Evolutionary conservation across 2,329 filamentous ascomycete genomes (phyloP).

Genomic region (Beauveria sp.): DNA sequence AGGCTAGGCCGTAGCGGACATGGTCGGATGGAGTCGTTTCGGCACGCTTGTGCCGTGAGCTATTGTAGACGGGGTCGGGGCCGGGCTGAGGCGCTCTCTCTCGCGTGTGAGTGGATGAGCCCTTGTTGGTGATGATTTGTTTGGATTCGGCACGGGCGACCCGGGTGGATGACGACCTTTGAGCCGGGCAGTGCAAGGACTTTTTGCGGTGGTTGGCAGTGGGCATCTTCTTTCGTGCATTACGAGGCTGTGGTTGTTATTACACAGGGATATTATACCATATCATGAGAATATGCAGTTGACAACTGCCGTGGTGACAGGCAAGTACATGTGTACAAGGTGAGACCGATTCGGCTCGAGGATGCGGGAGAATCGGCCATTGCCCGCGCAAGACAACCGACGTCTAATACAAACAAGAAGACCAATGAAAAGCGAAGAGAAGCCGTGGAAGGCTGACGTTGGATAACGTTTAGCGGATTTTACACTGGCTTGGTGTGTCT

Average conservation of each 20-base stretch:
- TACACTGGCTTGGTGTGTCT: neutral
- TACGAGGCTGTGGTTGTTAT: too few relatives aligned
- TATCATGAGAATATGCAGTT: too few relatives aligned
- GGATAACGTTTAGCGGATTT: neutral
- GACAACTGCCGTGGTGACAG: neutral
- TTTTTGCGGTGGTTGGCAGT: neutral
- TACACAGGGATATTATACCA: too few relatives aligned
- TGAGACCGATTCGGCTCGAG: neutral
- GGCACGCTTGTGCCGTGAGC: slow-evolving; percentile 8
- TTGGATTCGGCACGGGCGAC: neutral
- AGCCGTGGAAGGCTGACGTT: neutral
- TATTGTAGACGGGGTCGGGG: neutral
- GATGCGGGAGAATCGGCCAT: neutral
- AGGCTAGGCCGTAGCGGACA: neutral
- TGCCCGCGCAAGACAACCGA: neutral
- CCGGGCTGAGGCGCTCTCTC: neutral
- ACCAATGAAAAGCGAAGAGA: neutral
- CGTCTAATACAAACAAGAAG: too few relatives aligned
- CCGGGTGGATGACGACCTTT: neutral
- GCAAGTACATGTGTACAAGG: neutral
- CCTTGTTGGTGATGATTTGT: neutral
- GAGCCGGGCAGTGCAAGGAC: neutral
- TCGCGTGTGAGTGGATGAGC: slow-evolving; percentile 1
- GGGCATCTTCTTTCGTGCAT: neutral
- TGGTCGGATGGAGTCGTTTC: slow-evolving; percentile 7